Conservation (phyloP, 108 stramenopile genomes). For the Cyclotella baltica region DNA sequence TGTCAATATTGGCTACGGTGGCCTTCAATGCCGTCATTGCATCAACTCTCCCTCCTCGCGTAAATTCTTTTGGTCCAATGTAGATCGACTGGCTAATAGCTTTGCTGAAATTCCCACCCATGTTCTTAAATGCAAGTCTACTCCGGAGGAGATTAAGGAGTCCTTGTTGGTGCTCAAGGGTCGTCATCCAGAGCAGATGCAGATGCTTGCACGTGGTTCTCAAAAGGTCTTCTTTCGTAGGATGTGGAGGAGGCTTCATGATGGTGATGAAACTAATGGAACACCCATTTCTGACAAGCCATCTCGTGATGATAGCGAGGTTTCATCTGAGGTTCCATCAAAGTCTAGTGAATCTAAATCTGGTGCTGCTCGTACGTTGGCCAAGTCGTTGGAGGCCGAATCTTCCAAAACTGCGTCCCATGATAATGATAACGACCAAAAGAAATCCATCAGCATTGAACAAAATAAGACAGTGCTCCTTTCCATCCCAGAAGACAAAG, state of each 20-base stretch:
- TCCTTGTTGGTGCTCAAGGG: constrained; percentile 76
- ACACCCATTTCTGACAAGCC: neutral
- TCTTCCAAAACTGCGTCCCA: constrained; percentile 9
- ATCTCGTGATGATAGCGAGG: constrained; percentile 6
- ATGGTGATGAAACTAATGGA: constrained; percentile 14
- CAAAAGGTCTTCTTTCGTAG: constrained; percentile 91
- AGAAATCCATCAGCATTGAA: neutral
- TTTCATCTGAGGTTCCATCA: constrained; percentile 4
- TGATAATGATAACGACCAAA: neutral
- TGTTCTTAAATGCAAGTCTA: constrained; percentile 80
- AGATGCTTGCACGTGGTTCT: constrained; percentile 78
- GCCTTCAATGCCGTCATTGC: constrained; percentile 88
- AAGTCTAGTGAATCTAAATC: constrained; percentile 13
- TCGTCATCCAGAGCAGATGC: constrained; percentile 81
- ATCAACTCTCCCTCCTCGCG: constrained; percentile 63
- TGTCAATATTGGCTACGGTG: constrained; percentile 84
- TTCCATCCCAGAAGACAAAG: constrained; percentile 85
- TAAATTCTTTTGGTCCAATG: constrained; percentile 92
- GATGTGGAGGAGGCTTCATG: constrained; percentile 88
- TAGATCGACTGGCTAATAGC: constrained; percentile 87
- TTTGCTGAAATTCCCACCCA: constrained; percentile 92
- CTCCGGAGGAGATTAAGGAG: constrained; percentile 72
- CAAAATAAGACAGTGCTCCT: constrained; percentile 50
- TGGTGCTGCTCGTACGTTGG: constrained; percentile 21
- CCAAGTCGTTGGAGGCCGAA: constrained; percentile 5